phyloP scores from a whole-genome alignment of 192 early-diverging fungal genomes.

The Allomyces macrogynus region DNA sequence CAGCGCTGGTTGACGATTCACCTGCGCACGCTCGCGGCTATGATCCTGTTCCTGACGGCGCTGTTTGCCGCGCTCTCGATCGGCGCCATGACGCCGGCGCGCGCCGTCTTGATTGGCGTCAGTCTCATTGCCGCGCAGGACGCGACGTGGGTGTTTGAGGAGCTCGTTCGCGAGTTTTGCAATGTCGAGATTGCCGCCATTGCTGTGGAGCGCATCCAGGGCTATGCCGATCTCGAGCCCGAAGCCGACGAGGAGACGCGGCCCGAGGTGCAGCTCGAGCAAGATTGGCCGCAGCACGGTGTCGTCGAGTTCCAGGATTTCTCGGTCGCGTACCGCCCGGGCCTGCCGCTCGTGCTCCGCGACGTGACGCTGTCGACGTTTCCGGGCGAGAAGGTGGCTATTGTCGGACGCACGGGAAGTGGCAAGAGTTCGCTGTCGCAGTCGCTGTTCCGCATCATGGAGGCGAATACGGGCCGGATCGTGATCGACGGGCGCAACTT shows the following conservation, averaged over 20 bases:
- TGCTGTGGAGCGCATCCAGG: conserved; percentile 65
- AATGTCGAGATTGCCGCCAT: conserved; percentile 75
- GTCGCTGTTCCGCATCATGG: conserved; percentile 60
- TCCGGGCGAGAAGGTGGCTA: conserved; percentile 67
- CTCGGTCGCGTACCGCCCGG: conserved; percentile 54
- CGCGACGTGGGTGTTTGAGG: conserved; percentile 41
- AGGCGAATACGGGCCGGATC: conserved; percentile 44
- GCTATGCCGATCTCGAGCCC: conserved; percentile 65
- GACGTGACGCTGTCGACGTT: conserved; percentile 47
- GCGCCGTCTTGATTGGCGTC: too few relatives aligned
- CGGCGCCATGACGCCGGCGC: too few relatives aligned
- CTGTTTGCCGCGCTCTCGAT: too few relatives aligned
- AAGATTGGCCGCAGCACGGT: conserved; percentile 44
- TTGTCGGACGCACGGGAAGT: conserved; percentile 56
- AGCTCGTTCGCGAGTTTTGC: conserved; percentile 35
- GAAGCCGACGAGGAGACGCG: conserved; percentile 46
- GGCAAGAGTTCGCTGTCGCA: conserved; percentile 62
- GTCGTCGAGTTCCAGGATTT: conserved; percentile 47
- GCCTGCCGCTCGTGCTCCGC: conserved; percentile 51
- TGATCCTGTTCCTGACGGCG: too few relatives aligned
- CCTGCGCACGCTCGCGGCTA: too few relatives aligned
- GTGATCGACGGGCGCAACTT: conserved; percentile 55
- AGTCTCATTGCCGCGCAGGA: conserved; percentile 2
- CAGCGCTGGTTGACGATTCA: too few relatives aligned
- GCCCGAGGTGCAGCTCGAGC: conserved; percentile 22